A percentile compares a stretch with the other conserved stretches of the same genome.
phyloP scores from a whole-genome alignment of 345 rosid species.

The Mallotus nudiflorus region DNA sequence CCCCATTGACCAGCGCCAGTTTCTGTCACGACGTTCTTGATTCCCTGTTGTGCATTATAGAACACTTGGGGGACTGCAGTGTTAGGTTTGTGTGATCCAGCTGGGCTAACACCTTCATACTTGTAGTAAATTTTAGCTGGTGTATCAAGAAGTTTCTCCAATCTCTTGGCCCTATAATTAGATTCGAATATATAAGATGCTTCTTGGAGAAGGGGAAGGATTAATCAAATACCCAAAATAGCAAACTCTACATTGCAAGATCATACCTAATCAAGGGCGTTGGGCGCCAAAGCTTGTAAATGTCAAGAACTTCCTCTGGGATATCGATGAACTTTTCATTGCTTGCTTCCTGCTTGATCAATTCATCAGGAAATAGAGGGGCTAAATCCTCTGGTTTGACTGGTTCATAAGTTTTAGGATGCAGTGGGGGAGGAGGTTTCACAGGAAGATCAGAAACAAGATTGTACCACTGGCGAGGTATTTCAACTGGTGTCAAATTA shows the following conservation, averaged over 20 bases:
- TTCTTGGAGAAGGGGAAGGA: background rate
- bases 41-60: constrained; percentile 74
- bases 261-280: constrained; percentile 84
- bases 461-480: constrained; percentile 76
- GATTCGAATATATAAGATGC: constrained; percentile 11
- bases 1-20: constrained; percentile 99
- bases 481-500: constrained; percentile 30
- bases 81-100: constrained; percentile 97
- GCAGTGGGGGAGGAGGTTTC: constrained; percentile 81
- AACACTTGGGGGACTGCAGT: constrained; percentile 83
- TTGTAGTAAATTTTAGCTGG: constrained; percentile 93
- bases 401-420: constrained; percentile 75
- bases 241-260: background rate
- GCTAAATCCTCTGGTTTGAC: constrained; percentile 72
- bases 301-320: constrained; percentile 81
- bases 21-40: constrained; percentile 82
- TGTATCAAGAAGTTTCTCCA: constrained; percentile 85
- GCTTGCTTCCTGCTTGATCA: constrained; percentile 80
- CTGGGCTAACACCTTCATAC: constrained; percentile 95
- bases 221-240: background rate
- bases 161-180: constrained; percentile 78
- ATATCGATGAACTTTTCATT: constrained; percentile 71
- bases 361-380: constrained; percentile 76
- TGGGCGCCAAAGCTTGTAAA: constrained; percentile 91
- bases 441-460: constrained; percentile 73